These are phyloP conservation scores for Schizosaccharomyces lindneri DNA, from an alignment of 805 yeast genomes.

Conservation along the genomic window DNA sequence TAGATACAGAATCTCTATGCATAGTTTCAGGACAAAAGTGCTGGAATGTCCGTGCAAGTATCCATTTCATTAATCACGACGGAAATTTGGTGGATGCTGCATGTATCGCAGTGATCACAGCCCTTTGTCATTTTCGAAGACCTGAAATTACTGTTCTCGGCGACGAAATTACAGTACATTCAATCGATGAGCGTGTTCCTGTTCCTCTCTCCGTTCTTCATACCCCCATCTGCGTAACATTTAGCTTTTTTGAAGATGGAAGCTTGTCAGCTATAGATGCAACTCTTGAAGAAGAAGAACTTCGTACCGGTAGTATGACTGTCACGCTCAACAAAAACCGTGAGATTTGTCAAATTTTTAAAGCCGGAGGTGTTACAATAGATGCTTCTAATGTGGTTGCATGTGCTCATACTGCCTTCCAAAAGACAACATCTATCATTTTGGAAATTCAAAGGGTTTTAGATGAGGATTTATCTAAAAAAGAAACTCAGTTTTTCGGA, in stretches of 20 bases:
- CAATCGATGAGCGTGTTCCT: constrained; percentile 58
- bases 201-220: constrained; percentile 67
- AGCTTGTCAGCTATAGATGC: constrained; percentile 27
- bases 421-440: neutral
- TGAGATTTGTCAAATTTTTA: constrained; percentile 71
- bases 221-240: constrained; percentile 71
- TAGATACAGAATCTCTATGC: constrained; percentile 76
- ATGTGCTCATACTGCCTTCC: neutral
- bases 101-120: constrained; percentile 74
- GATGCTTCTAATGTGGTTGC: neutral
- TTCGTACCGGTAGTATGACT: constrained; percentile 57
- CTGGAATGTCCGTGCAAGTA: constrained; percentile 78
- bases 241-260: constrained; percentile 52
- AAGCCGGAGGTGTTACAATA: constrained; percentile 46
- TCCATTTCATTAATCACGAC: constrained; percentile 70
- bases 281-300: constrained; percentile 44
- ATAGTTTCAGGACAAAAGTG: constrained; percentile 75
- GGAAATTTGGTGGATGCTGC: constrained; percentile 83
- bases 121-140: constrained; percentile 53
- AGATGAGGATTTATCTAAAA: neutral
- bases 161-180: constrained; percentile 18
- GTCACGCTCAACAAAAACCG: constrained; percentile 73
- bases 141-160: constrained; percentile 53
- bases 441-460: neutral
- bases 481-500: neutral